Evolutionary conservation across 129 eudicot genomes (phyloP).

Genomic region (Solidago caesia): DNA sequence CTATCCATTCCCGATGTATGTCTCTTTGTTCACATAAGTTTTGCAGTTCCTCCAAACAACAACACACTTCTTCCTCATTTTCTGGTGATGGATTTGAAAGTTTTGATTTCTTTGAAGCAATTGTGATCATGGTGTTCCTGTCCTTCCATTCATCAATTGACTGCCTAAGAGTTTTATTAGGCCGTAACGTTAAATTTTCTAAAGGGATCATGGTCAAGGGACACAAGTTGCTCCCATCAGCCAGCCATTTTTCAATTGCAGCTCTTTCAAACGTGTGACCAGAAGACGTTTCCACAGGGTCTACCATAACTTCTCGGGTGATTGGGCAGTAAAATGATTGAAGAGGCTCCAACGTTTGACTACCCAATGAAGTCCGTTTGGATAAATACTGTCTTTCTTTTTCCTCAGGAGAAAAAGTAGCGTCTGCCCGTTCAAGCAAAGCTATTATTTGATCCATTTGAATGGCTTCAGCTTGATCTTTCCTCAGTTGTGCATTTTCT

Average conservation of each 20-base stretch:
- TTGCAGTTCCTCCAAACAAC: constrained; percentile 42
- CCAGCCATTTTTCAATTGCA: constrained; percentile 68
- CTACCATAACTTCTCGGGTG: constrained; percentile 64
- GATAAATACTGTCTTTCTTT: constrained; percentile 47
- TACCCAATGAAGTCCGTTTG: constrained; percentile 60
- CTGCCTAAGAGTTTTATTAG: constrained; percentile 68
- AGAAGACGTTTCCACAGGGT: constrained; percentile 68
- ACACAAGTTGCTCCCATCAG: constrained; percentile 48
- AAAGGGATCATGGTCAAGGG: constrained; percentile 48
- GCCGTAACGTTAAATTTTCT: constrained; percentile 42
- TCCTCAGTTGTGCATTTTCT: constrained; percentile 53
- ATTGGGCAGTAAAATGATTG: constrained; percentile 68
- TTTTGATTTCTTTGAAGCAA: constrained; percentile 48
- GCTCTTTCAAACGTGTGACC: constrained; percentile 72
- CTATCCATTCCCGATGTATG: constrained; percentile 59
- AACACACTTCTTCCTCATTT: constrained; percentile 46
- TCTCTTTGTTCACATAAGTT: constrained; percentile 59
- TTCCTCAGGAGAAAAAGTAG: constrained; percentile 51
- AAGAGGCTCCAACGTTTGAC: constrained; percentile 65
- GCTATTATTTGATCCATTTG: constrained; percentile 71
- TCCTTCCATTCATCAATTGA: constrained; percentile 79
- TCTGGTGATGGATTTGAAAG: constrained; percentile 38
- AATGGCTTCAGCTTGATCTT: constrained; percentile 68
- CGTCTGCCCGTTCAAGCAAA: constrained; percentile 64
- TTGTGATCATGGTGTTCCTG: constrained; percentile 60